These are phyloP conservation scores for Xylaria flabelliformis DNA, from an alignment of 495 filamentous ascomycete genomes.

Conservation along the genomic window DNA sequence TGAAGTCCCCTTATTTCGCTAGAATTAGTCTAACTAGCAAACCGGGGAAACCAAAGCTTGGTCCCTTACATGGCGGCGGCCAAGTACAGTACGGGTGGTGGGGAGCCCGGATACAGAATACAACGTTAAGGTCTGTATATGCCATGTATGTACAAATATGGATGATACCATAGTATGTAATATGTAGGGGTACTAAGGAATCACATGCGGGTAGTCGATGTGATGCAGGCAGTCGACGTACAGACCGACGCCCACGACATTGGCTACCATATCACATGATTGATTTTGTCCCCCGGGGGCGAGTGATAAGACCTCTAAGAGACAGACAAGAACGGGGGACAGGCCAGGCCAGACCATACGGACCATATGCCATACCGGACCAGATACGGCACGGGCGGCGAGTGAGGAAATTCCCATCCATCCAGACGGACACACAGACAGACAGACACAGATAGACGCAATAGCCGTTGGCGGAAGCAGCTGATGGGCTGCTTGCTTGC, in stretches of 20 bases:
- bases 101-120: conserved; percentile 7
- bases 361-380: neutral
- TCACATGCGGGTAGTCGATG: conserved; percentile 12
- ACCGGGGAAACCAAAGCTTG: conserved; percentile 15
- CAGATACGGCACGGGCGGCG: neutral
- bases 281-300: neutral
- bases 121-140: conserved; percentile 13
- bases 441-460: neutral
- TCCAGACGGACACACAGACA: too few relatives aligned
- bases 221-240: conserved; percentile 16
- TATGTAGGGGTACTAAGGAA: neutral
- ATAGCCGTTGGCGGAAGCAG: conserved; percentile 6
- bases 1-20: neutral
- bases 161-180: neutral
- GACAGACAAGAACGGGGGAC: neutral
- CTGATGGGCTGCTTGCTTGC: conserved; percentile 10
- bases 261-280: conserved; percentile 28
- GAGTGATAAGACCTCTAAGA: neutral
- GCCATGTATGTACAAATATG: neutral
- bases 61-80: conserved; percentile 20
- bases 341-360: neutral
- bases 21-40: neutral
- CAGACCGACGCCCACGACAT: conserved; percentile 17
- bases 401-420: neutral
- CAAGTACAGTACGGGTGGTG: neutral